Percentiles rank a stretch among this genome's conserved stretches.
Conservation (phyloP, 345 rosid species). For the Rhodomyrtus tomentosa region DNA sequence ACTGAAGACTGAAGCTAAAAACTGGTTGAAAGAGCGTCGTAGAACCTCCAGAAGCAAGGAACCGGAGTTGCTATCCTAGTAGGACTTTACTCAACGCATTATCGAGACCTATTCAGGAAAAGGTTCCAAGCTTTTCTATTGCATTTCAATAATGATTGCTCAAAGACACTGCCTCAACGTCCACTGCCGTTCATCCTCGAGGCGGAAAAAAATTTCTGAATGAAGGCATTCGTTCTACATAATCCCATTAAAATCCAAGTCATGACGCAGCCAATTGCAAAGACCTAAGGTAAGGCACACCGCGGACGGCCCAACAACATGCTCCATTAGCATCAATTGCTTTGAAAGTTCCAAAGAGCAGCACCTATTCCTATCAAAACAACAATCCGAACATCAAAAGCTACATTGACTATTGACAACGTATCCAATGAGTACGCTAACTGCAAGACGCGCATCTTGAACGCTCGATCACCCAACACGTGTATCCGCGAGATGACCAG, state of each 20-base stretch:
- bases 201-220: neutral
- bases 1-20: neutral
- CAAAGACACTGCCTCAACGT: neutral
- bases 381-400: neutral
- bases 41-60: neutral
- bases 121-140: neutral
- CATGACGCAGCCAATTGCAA: neutral
- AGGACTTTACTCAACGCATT: neutral
- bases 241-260: neutral
- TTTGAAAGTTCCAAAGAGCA: neutral
- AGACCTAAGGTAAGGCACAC: neutral
- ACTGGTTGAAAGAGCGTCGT: neutral
- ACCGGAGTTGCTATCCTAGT: neutral
- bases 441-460: neutral
- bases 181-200: neutral
- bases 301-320: neutral
- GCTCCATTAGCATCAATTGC: neutral
- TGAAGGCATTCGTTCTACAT: neutral
- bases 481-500: neutral
- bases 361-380: neutral
- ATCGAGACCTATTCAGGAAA: neutral
- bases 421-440: neutral
- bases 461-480: neutral
- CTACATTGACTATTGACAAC: neutral
- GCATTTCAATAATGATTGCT: neutral